phyloP scores from a whole-genome alignment of 1,284 basidiomycete species.

The Termitomyces sp. region DNA sequence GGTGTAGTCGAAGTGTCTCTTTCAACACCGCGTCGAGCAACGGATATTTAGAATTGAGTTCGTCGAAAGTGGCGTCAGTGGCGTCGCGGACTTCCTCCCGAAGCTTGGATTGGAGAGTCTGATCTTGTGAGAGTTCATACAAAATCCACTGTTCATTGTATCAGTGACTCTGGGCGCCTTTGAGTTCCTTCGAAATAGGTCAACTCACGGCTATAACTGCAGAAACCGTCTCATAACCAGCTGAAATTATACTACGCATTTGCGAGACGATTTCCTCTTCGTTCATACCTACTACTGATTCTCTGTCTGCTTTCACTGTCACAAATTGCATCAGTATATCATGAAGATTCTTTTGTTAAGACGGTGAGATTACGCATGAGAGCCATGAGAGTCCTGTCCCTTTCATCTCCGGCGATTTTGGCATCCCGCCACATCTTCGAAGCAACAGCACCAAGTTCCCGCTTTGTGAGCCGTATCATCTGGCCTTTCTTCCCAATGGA shows the following conservation, averaged over 20 bases:
- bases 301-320: slow-evolving; percentile 38
- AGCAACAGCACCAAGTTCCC: slow-evolving; percentile 45
- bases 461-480: slow-evolving; percentile 47
- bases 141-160: slow-evolving; percentile 43
- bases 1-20: slow-evolving; percentile 55
- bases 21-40: slow-evolving; percentile 51
- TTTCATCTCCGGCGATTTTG: slow-evolving; percentile 34
- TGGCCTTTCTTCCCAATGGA: slow-evolving; percentile 51
- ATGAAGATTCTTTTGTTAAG: background rate
- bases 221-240: slow-evolving; percentile 61
- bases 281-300: slow-evolving; percentile 30
- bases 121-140: slow-evolving; percentile 48
- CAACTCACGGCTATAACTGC: slow-evolving; percentile 44
- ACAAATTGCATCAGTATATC: background rate
- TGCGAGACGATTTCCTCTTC: slow-evolving; percentile 51
- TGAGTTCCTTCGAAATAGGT: background rate
- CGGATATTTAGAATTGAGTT: slow-evolving; percentile 41
- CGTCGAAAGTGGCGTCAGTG: slow-evolving; percentile 44
- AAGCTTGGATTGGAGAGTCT: slow-evolving; percentile 40
- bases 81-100: slow-evolving; percentile 42
- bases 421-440: slow-evolving; percentile 48
- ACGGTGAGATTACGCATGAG: slow-evolving; percentile 38
- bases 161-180: background rate
- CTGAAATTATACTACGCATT: slow-evolving; percentile 56
- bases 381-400: slow-evolving; percentile 43